Evolutionary conservation across 768 basidiomycete species (phyloP), one percentile per base, ranked within the genome.

Genomic region (Trametes elegans): DNA sequence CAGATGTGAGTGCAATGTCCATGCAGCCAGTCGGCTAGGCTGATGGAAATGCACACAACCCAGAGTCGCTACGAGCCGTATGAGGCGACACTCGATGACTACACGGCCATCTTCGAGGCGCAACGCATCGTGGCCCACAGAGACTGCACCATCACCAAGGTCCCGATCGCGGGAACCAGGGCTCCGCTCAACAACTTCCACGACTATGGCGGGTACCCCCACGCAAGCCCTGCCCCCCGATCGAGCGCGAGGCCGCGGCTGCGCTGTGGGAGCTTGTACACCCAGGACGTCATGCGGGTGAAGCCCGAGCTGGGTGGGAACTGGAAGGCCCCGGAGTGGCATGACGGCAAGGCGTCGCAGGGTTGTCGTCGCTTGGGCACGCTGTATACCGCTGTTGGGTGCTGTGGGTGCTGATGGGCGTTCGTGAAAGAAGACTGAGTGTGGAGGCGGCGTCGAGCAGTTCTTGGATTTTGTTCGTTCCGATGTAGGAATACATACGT

Each of bases 101-200:
- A 78, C 7, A 73, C 79, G 13, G 66, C 83, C 23, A 80, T 93
- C 31, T 70, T 78, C 0, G 84, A 88, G 64, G 88, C 90, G 24
- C 94, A 98, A 65, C 88, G 83, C 9, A 83, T 93, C 58, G 78
- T 91, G 49, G 90, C 89, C 8, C 82, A 80, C 42, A 91, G 84
- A 5, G 94, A 97, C 68, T 85, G 76, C 60, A 87, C 89, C 6
- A 86, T 93, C 62, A 80, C 87, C 23, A 87, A 88, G 64, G 72
- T 82, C 2, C 85, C 84, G 2, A 85, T 96, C 57, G 72, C 87
- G 6, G 93, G 93, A 5, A 93, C 88, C n/a, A 96, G 96, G 70
- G 85, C 74, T 65, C 76, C 90, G 36, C 70, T 93, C 13, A 75
- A 90, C 68, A 87, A 79, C 65, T 67, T 88, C 18, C 79, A 87